Percentiles rank a stretch among this genome's conserved stretches.
Conservation (phyloP, 2,329 filamentous ascomycete species). For the Paraphoma sp. region DNA sequence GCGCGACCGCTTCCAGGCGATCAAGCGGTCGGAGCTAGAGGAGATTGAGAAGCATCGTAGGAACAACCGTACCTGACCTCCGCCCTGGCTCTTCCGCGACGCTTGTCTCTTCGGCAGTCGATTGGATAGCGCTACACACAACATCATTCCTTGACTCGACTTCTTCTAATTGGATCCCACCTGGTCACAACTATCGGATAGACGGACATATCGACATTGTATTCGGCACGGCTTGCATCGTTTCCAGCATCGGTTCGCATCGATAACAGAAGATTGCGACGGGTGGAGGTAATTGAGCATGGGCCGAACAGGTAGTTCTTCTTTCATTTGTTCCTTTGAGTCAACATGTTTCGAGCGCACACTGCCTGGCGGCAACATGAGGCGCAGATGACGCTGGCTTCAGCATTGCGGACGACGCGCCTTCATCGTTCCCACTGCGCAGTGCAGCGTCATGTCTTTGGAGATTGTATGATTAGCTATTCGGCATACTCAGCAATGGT, state of each 20-base stretch:
- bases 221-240: not conserved
- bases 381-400: not conserved
- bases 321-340: conserved; percentile 2
- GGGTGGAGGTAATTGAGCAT: not conserved
- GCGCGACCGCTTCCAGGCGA: conserved; percentile 42
- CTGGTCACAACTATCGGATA: not conserved
- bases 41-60: conserved; percentile 34
- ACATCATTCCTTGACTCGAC: not conserved
- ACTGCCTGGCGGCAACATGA: conserved; percentile 4
- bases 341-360: conserved; percentile 1
- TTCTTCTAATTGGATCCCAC: not conserved
- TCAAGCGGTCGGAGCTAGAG: conserved; percentile 38
- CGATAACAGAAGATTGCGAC: not conserved
- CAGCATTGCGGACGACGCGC: not conserved
- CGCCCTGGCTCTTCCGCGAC: too few relatives aligned
- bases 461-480: conserved; percentile 13
- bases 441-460: conserved; percentile 8
- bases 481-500: conserved; percentile 7
- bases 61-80: conserved; percentile 9
- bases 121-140: not conserved
- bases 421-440: conserved; percentile 1
- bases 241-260: not conserved
- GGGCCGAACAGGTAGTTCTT: not conserved
- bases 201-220: conserved; percentile 1
- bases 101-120: not conserved